phyloP scores from a whole-genome alignment of 306 rosid species.

The Malus asiatica region DNA sequence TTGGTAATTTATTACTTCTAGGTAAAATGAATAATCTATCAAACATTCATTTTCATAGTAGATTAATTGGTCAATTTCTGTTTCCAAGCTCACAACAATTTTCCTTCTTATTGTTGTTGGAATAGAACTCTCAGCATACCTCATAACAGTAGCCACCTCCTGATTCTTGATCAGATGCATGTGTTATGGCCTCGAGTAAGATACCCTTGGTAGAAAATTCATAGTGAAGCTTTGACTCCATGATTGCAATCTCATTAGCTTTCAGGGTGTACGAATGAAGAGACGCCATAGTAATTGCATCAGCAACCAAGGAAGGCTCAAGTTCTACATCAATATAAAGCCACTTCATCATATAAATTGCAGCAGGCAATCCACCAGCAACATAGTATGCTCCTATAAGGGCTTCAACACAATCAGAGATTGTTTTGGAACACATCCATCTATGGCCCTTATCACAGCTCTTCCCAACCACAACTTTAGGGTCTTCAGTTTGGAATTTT shows the following conservation, averaged over 20 bases:
- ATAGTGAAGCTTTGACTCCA: slow-evolving; percentile 67
- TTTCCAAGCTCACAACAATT: neutral
- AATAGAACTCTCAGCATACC: slow-evolving; percentile 28
- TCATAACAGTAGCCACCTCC: slow-evolving; percentile 64
- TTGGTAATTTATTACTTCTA: neutral
- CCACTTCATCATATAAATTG: slow-evolving; percentile 83
- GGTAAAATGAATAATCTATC: neutral
- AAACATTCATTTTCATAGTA: neutral
- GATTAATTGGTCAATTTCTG: neutral
- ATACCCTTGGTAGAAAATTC: slow-evolving; percentile 78
- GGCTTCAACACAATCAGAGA: slow-evolving; percentile 93
- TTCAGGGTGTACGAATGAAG: slow-evolving; percentile 44
- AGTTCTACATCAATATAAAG: slow-evolving; percentile 61
- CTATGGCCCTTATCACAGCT: slow-evolving; percentile 81
- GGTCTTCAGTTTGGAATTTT: slow-evolving; percentile 67
- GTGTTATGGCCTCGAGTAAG: slow-evolving; percentile 75
- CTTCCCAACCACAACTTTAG: slow-evolving; percentile 65
- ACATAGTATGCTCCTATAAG: slow-evolving; percentile 84
- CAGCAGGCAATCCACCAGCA: slow-evolving; percentile 69
- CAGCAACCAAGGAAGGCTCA: slow-evolving; percentile 56
- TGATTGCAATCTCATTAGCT: slow-evolving; percentile 42
- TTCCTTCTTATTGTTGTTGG: neutral
- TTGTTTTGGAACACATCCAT: slow-evolving; percentile 84
- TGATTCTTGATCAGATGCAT: slow-evolving; percentile 52
- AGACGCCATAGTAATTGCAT: slow-evolving; percentile 61